Conservation (phyloP, 352 stramenopile species). For the Pythium angustatum region DNA sequence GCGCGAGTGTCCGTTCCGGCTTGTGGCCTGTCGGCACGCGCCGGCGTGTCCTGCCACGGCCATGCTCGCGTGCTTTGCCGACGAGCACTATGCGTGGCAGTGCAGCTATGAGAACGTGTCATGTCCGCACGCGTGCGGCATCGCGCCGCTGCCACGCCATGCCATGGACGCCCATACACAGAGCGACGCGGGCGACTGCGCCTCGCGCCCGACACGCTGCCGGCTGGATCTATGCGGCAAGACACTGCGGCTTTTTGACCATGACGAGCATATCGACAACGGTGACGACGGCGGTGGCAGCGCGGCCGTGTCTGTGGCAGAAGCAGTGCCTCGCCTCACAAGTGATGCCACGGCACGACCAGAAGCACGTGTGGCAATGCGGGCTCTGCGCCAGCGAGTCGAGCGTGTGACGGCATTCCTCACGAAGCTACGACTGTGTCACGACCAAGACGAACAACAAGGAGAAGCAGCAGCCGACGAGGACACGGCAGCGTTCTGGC, state of each 20-base stretch:
- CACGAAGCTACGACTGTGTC: conserved; percentile 4
- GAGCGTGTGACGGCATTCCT: conserved; percentile 17
- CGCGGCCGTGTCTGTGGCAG: too few relatives aligned
- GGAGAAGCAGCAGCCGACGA: not conserved
- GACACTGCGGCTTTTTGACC: conserved; percentile 52
- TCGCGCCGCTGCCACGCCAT: conserved; percentile 31
- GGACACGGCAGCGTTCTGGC: conserved; percentile 4
- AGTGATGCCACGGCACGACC: not conserved
- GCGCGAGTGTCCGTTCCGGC: conserved; percentile 54
- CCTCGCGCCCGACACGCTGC: conserved; percentile 39
- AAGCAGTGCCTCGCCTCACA: too few relatives aligned
- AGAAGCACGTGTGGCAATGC: conserved; percentile 9
- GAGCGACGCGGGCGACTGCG: conserved; percentile 51
- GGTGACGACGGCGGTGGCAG: not conserved
- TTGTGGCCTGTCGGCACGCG: conserved; percentile 46
- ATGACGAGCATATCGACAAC: too few relatives aligned
- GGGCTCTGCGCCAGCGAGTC: conserved; percentile 16
- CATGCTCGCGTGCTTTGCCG: conserved; percentile 50
- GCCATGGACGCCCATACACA: conserved; percentile 47
- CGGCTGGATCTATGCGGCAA: conserved; percentile 70
- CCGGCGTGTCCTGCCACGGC: conserved; percentile 39
- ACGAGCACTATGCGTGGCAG: conserved; percentile 71
- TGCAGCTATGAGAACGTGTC: conserved; percentile 47
- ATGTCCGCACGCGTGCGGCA: conserved; percentile 39
- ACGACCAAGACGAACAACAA: not conserved